These are phyloP conservation scores for Nothopassalora personata DNA, from an alignment of 2,329 filamentous ascomycete species.

Conservation along the genomic window DNA sequence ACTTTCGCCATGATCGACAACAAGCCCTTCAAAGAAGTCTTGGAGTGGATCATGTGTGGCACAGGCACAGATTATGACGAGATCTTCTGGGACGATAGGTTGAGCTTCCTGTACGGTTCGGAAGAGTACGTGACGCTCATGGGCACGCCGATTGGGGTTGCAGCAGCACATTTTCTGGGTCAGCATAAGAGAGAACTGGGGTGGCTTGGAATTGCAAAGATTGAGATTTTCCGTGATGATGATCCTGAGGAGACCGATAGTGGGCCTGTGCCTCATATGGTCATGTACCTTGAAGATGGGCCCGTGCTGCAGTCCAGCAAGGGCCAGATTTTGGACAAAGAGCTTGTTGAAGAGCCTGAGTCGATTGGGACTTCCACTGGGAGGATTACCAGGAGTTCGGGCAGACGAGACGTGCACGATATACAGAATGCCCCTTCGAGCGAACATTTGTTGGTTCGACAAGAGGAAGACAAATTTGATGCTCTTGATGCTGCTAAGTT, in stretches of 20 bases:
- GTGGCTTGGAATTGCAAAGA: slow-evolving; percentile 1
- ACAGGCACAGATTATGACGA: background rate
- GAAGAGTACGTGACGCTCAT: slow-evolving; percentile 11
- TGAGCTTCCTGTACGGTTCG: background rate
- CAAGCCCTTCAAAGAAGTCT: background rate
- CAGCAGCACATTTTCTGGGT: slow-evolving; percentile 9
- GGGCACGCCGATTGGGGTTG: slow-evolving; percentile 10
- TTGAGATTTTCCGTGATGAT: background rate
- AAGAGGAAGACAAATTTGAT: too few relatives aligned
- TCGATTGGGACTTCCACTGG: too few relatives aligned
- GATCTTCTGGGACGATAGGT: background rate
- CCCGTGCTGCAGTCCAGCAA: background rate
- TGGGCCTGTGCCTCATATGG: background rate
- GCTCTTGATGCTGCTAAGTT: background rate
- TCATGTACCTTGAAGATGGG: background rate
- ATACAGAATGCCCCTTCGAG: too few relatives aligned
- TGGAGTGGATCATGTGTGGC: background rate
- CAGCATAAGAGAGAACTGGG: slow-evolving; percentile 17
- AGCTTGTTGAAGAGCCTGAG: background rate
- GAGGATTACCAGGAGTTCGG: too few relatives aligned
- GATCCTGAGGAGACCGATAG: background rate
- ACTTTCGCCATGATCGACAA: slow-evolving; percentile 1
- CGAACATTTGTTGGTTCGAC: too few relatives aligned
- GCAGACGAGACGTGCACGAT: too few relatives aligned
- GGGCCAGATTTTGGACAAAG: background rate